Conservation (phyloP, 805 yeast species). For the Saccharomycopsis olivae region DNA sequence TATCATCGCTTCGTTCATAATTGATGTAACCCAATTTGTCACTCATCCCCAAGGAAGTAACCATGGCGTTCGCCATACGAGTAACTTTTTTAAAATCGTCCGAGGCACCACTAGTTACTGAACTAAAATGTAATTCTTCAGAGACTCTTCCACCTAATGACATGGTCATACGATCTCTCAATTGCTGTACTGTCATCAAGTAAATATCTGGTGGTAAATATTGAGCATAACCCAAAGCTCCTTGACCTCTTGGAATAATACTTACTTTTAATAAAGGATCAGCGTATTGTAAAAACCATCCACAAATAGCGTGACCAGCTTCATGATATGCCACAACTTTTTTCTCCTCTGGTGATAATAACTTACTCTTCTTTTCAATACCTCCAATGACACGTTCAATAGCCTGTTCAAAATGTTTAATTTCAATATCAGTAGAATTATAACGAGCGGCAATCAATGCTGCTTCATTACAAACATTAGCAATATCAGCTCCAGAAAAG, state of each 20-base stretch:
- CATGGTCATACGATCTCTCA: slow-evolving; percentile 83
- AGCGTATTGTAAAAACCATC: slow-evolving; percentile 82
- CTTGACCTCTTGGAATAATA: slow-evolving; percentile 89
- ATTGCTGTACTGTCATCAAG: slow-evolving; percentile 64
- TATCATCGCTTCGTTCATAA: slow-evolving; percentile 55
- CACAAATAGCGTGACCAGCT: slow-evolving; percentile 95
- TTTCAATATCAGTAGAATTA: slow-evolving; percentile 48
- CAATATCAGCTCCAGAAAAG: slow-evolving; percentile 92
- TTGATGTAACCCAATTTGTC: slow-evolving; percentile 61
- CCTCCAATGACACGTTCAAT: slow-evolving; percentile 94
- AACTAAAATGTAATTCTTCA: slow-evolving; percentile 78
- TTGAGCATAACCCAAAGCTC: slow-evolving; percentile 94
- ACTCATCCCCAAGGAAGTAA: slow-evolving; percentile 83
- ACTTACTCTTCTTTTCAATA: slow-evolving; percentile 74
- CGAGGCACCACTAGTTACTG: slow-evolving; percentile 86
- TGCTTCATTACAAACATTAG: slow-evolving; percentile 90
- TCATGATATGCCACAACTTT: slow-evolving; percentile 86
- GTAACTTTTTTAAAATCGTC: slow-evolving; percentile 92
- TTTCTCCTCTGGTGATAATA: slow-evolving; percentile 72
- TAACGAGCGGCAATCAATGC: slow-evolving; percentile 86
- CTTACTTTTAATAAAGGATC: slow-evolving; percentile 91
- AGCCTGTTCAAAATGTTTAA: slow-evolving; percentile 80
- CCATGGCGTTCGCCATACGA: slow-evolving; percentile 83
- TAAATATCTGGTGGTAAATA: slow-evolving; percentile 86
- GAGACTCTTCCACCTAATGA: slow-evolving; percentile 87